A percentile compares a stretch with the other conserved stretches of the same genome.
These are phyloP conservation scores for Termitomyces eurrhizus DNA, from an alignment of 768 basidiomycete species.

Conservation along the genomic window DNA sequence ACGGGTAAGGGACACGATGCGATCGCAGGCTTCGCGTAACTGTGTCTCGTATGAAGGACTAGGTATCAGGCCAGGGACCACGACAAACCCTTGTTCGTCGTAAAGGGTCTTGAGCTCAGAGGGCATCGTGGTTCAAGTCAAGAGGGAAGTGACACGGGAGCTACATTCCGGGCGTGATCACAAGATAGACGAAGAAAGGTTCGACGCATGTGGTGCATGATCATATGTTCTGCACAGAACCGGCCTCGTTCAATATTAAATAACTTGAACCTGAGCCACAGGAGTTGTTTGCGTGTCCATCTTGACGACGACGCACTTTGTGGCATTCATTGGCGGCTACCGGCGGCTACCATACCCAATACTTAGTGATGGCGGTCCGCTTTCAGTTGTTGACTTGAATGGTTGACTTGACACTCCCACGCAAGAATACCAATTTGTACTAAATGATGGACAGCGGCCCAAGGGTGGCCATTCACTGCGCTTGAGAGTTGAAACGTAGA, in stretches of 20 bases:
- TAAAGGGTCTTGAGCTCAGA: slow-evolving; percentile 43
- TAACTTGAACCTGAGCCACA: too few species aligned
- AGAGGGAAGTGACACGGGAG: neutral
- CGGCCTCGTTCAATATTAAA: neutral
- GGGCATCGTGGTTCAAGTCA: slow-evolving; percentile 12
- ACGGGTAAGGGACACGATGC: slow-evolving; percentile 50
- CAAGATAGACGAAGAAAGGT: neutral
- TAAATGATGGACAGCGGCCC: neutral
- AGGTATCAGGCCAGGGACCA: slow-evolving; percentile 53
- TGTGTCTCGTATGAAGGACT: slow-evolving; percentile 25
- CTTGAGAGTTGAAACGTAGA: neutral
- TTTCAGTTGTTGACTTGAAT: neutral
- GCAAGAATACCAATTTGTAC: neutral
- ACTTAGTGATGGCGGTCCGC: neutral
- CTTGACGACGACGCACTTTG: neutral
- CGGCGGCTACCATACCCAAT: neutral
- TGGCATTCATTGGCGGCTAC: neutral
- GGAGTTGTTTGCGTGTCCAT: neutral
- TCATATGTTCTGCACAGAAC: neutral
- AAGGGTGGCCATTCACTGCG: neutral
- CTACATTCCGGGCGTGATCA: neutral
- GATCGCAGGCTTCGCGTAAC: slow-evolving; percentile 48
- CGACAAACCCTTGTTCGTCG: slow-evolving; percentile 62
- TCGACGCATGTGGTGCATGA: neutral
- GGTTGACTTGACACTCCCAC: slow-evolving; percentile 2